These are phyloP conservation scores for Colletotrichum neosansevieriae DNA, from an alignment of 2,329 filamentous ascomycete genomes.

Conservation along the genomic window DNA sequence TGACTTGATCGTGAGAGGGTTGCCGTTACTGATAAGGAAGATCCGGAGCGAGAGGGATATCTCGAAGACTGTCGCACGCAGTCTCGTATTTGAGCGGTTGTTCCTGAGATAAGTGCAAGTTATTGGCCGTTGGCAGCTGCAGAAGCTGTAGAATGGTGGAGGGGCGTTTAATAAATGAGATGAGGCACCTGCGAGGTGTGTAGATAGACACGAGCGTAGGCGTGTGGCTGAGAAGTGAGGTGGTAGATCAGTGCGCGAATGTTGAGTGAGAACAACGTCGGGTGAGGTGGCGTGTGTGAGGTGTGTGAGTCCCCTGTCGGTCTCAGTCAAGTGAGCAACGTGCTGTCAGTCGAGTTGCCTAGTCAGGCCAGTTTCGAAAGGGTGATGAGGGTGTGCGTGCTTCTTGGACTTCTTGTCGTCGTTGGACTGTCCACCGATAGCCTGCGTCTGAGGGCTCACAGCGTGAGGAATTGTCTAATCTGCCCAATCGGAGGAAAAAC, in stretches of 20 bases:
- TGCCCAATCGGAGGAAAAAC: slow-evolving; percentile 37
- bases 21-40: slow-evolving; percentile 31
- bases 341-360: slow-evolving; percentile 36
- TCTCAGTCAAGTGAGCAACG: slow-evolving; percentile 36
- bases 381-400: slow-evolving; percentile 36
- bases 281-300: slow-evolving; percentile 11
- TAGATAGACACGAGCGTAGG: slow-evolving; percentile 18
- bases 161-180: slow-evolving; percentile 32
- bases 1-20: background rate
- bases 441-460: slow-evolving; percentile 25
- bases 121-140: slow-evolving; percentile 35
- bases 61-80: slow-evolving; percentile 29
- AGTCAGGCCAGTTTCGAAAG: slow-evolving; percentile 34
- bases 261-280: slow-evolving; percentile 10
- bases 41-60: slow-evolving; percentile 23
- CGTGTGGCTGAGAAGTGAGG: slow-evolving; percentile 9
- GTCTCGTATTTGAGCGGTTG: slow-evolving; percentile 26
- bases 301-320: slow-evolving; percentile 14
- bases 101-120: slow-evolving; percentile 36
- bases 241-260: slow-evolving; percentile 27
- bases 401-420: slow-evolving; percentile 30
- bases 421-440: slow-evolving; percentile 34
- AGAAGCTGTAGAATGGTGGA: slow-evolving; percentile 29
- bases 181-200: slow-evolving; percentile 23
- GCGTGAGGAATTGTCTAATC: slow-evolving; percentile 7